Evolutionary conservation across 768 basidiomycete genomes (phyloP), one percentile per base, ranked within the genome.

Genomic region (Chalciporus piperatus): DNA sequence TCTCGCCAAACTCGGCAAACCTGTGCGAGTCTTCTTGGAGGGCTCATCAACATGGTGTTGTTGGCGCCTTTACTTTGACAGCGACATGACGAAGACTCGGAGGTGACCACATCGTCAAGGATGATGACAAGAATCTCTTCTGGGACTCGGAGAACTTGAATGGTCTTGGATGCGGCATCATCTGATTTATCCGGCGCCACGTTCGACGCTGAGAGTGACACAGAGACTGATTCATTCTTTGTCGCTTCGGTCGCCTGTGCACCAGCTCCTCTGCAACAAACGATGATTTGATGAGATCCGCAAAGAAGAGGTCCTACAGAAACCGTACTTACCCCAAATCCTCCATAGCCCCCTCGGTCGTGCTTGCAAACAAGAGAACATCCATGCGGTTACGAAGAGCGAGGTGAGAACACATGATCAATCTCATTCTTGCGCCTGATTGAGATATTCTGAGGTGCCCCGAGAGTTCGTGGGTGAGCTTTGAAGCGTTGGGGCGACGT

Each of bases 111-210:
- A 9, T 55, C 51, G 27, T 58, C 51, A 45, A 64, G 51, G 41
- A 62, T 50, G n/a, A 62, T 53, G 30, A 61, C 6, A 20, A 62
- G 59, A n/a, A 62, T 42, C 37, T 62, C 61, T 35, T 60, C 61
- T 1, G 60, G 11, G 35, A 62, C 58, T 1, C 57, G 9, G 35
- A 62, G 14, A 20, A 17, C 30, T n/a, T n/a, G n/a, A n/a, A n/a
- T n/a, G 51, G 10, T 6, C 17, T 11, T 41, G 47, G 35, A 60
- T 51, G 37, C 47, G 54, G 30, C 58, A n/a, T 37, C 16, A 1
- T 37, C n/a, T 14, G 35, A 16, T 16, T 6, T 37, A 6, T 3
- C 16, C 16, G 35, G 10, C 33, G 33, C 14, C 33, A 33, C 4
- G n/a, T 37, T 37, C 8, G 35, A n/a, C 2, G 35, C n/a, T 37